Conservation (phyloP, 106 monocot species). For the Allium sativum region DNA sequence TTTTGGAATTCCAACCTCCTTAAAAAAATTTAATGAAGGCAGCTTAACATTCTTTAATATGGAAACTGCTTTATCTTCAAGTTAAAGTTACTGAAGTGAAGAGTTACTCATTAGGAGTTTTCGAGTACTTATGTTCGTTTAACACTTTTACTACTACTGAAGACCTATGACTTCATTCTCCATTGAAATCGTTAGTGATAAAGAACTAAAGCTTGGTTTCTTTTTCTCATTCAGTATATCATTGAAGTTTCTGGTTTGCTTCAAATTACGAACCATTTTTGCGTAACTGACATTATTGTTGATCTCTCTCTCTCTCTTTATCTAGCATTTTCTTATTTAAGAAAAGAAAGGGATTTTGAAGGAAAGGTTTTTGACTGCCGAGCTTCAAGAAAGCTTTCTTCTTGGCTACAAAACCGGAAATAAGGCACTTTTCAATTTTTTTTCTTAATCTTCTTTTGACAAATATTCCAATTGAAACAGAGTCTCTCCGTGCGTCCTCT, state of each 20-base stretch:
- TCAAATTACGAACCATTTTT: too few species aligned
- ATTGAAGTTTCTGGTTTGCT: neutral
- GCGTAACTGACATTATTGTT: neutral
- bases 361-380: conserved; percentile 47
- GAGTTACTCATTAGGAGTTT: neutral
- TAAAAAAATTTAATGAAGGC: too few species aligned
- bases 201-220: conserved; percentile 3
- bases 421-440: conserved; percentile 46
- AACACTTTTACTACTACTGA: too few species aligned
- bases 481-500: conserved; percentile 77
- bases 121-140: neutral
- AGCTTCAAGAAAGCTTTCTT: conserved; percentile 68
- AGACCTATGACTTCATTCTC: neutral
- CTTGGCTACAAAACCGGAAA: conserved; percentile 56
- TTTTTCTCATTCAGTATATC: conserved; percentile 13
- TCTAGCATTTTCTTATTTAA: conserved; percentile 12
- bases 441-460: conserved; percentile 59
- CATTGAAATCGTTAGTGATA: conserved; percentile 1
- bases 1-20: too few species aligned
- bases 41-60: too few species aligned
- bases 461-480: conserved; percentile 58
- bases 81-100: too few species aligned
- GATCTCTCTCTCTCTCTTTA: neutral
- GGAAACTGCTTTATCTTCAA: too few species aligned
- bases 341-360: conserved; percentile 9